Evolutionary conservation across 2,329 filamentous ascomycete species (phyloP), one percentile per base, ranked within the genome.

Genomic region (Paraphoma chrysanthemicola): DNA sequence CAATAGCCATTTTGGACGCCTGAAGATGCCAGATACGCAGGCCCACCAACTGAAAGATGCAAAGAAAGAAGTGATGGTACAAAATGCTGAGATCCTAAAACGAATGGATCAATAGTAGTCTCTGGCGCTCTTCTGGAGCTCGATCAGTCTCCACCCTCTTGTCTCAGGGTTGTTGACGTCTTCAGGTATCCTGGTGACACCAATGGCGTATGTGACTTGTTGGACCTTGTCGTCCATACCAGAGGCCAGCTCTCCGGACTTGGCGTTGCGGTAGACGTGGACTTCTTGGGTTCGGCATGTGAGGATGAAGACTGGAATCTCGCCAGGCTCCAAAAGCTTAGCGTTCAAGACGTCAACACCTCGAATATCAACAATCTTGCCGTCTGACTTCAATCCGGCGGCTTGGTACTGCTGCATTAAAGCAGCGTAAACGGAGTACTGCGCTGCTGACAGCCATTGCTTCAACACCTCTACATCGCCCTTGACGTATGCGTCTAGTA

Each of bases 161-260:
- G 95, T 99, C 81, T 99, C 95, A 1, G 93, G 91, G 78, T 99
- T 98, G 82, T 89, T 94, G 66, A 98, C 94, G 68, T 99, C 95
- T 75, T 99, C 95, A 2, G 95, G 89, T 57, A 96, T 88, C 64
- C 95, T 85, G 3, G 95, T 99, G 58, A 99, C 90, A 69, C 95
- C 95, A 67, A 99, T 98, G 62, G 94, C 95, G 73, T 99, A 99
- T 2, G 95, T 98, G 66, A 99, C 95, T 67, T 97, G 88, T 80
- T 99, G 95, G 23, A 99, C 95, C 81, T 93, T 96, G 80, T 99
- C 95, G 79, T 99, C 95, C 93, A 97, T 98, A 43, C 95, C 95
- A 11, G 94, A 94, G 3, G 94, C 93, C 46, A 99, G 86, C 77
- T 97, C 85, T 62, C 89, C 89, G 1, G 90, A 90, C 84, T 99